Evolutionary conservation across 2,329 filamentous ascomycete species (phyloP).

Genomic region (Xylariales sp.): DNA sequence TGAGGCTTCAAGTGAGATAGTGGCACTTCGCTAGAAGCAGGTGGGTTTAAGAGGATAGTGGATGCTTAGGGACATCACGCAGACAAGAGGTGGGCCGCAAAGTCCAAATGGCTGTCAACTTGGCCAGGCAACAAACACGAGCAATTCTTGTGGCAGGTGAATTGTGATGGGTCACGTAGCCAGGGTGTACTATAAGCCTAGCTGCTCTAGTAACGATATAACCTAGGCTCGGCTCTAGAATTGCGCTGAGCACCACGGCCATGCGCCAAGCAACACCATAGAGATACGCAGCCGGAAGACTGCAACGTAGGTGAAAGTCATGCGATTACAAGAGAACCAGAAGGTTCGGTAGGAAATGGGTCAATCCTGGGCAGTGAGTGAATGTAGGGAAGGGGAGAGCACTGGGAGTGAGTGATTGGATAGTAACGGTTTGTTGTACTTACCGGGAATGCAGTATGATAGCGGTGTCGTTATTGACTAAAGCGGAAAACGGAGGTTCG

Average conservation of each 20-base stretch:
- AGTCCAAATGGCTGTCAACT: background rate
- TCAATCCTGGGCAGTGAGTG: too few species aligned
- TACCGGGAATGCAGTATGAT: too few species aligned
- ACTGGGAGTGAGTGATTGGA: too few species aligned
- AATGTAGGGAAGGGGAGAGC: too few species aligned
- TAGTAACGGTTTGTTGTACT: too few species aligned
- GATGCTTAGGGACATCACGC: too few species aligned
- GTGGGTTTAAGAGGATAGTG: background rate
- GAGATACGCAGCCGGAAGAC: too few species aligned
- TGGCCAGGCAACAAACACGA: background rate
- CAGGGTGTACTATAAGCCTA: conserved; percentile 10
- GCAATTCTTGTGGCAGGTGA: background rate
- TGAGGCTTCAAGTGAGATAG: background rate
- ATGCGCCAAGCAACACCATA: background rate
- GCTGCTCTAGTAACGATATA: conserved; percentile 6
- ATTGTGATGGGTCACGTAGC: conserved; percentile 1
- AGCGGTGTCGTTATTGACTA: too few species aligned
- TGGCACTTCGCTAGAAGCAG: background rate
- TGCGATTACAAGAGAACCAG: too few species aligned
- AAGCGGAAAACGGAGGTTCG: too few species aligned
- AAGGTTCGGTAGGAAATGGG: too few species aligned
- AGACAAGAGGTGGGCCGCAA: background rate
- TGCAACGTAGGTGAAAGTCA: too few species aligned
- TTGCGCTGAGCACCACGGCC: background rate
- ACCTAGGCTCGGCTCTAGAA: conserved; percentile 4